Evolutionary conservation across 805 yeast species (phyloP), one percentile per base, ranked within the genome.

Genomic region (Danielia reshetovae): DNA sequence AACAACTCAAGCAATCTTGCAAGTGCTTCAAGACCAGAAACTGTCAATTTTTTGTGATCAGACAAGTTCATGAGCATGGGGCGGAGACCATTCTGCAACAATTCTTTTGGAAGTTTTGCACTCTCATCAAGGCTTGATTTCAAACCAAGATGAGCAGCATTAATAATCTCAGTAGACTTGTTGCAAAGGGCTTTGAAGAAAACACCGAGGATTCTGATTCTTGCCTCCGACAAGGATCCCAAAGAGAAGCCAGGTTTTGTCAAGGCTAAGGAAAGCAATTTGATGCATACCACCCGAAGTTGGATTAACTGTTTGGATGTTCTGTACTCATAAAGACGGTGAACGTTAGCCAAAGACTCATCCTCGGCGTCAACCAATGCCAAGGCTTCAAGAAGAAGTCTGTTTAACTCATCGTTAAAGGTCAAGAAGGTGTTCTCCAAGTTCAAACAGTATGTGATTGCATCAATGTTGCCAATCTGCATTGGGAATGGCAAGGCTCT

Each of bases 391-490:
- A 85, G 75, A 7, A 93, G 62, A 36, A 94, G 65, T 34, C 99
- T 67, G 39, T 81, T 84, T 39, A 93, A 62, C 52, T 94, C 97
- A 36, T 93, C 97, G 46, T 85, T 85, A 55, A 87, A 90, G 7
- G 81, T 81, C 45, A 90, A 64, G 47, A 90, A 88, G 0, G 96
- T 73, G 43, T 83, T 75, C 9, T 86, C 93, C 31, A 90, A 67
- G 1, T 82, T 78, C 38, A 93, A 64, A 53, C 97, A 90, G 58
- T 81, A 94, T 0, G 95, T 81, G n/a, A 93, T 85, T 1, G 97
- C 97, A 59, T 93, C 97, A 42, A 93, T 89, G 56, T 93, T 89
- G 24, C 98, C 98, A 37, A 93, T 93, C 62, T 94, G 98, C 96
- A 90, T 93, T 4, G 96, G 93, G 64, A 94, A 93, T 0, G 99